Base-by-base conservation (phyloP, 2,329 filamentous ascomycete genomes). In the Aureobasidium sp. region DNA sequence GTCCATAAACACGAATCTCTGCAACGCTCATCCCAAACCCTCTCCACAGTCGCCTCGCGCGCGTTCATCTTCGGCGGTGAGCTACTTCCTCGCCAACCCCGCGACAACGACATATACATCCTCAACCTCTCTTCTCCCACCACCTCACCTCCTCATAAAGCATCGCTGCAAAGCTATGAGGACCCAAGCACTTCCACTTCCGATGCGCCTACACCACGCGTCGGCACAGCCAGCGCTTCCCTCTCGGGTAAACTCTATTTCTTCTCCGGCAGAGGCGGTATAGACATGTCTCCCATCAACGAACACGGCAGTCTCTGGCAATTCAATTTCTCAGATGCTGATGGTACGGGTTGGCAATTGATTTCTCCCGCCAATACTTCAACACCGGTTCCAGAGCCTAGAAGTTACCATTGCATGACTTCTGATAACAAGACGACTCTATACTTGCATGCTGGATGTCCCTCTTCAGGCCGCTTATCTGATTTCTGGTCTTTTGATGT, bases 401-500 rank as follows among this genome's bases (percentile, higher is more conserved):
- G 89, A 56, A 88, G 84, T 70, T 86, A 86, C 62, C 88, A 93
- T 68, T 73, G 77, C 29, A 80, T 83, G 4, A 74, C 79, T 1
- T 81, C 83, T 55, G 78, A 83, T 40, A 84, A 83, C 3, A 78
- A 79, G 53, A 81, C 83, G n/a, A 87, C 80, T 0, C 72, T 95
- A 38, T 84, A 87, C 64, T 65, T 95, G 21, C 88, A 94, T 65
- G 88, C 85, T 4, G 90, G 90, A 3, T 87, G 84, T 62, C 76
- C 86, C 0, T 77, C 79, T 4, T 77, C 71, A 29, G 85, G 82
- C 10, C 74, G 81, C 3, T 73, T 86, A 2, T 72, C 74, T 10
- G 89, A 95, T 64, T 69, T 91, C 6, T 95, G 89, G 89, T 79
- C 81, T 0, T 94, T 94, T 63, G 81, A 85, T 63, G 68, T 90